A percentile compares a stretch with the other conserved stretches of the same genome.
Conservation (phyloP, 345 rosid genomes). For the Nephelium lappaceum region DNA sequence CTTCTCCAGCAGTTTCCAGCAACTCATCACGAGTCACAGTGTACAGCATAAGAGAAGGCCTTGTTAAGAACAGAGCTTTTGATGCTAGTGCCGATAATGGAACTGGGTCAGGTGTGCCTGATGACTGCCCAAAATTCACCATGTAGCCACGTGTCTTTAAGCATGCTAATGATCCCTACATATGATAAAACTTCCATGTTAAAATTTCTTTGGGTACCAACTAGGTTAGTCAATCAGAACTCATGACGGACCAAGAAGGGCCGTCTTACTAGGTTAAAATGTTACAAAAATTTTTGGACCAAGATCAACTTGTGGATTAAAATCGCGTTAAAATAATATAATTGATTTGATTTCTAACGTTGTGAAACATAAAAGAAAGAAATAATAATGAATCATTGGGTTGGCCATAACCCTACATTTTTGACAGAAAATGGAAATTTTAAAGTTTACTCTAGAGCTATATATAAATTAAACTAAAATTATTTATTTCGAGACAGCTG, state of each 20-base stretch:
- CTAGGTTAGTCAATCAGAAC: conserved; percentile 32
- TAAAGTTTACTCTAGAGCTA: background rate
- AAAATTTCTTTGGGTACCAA: background rate
- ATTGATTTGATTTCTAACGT: background rate
- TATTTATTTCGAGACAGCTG: background rate
- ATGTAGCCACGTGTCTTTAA: conserved; percentile 74
- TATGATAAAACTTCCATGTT: background rate
- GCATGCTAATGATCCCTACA: conserved; percentile 85
- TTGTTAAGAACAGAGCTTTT: conserved; percentile 77
- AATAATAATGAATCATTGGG: background rate
- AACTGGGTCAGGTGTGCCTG: conserved; percentile 76
- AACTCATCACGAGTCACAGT: conserved; percentile 73
- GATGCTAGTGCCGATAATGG: conserved; percentile 70
- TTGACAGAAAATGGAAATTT: background rate
- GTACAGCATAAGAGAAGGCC: conserved; percentile 80
- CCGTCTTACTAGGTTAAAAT: background rate
- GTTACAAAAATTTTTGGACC: background rate
- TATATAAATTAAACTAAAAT: background rate
- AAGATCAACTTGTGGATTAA: background rate
- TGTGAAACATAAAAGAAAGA: background rate
- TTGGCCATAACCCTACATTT: background rate
- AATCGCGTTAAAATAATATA: background rate
- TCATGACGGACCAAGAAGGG: conserved; percentile 21
- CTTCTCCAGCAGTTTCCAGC: conserved; percentile 72
- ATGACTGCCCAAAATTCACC: conserved; percentile 92